Evolutionary conservation across 1,284 basidiomycete genomes (phyloP), one percentile per base, ranked within the genome.

Genomic region (Blastosporella zonata): DNA sequence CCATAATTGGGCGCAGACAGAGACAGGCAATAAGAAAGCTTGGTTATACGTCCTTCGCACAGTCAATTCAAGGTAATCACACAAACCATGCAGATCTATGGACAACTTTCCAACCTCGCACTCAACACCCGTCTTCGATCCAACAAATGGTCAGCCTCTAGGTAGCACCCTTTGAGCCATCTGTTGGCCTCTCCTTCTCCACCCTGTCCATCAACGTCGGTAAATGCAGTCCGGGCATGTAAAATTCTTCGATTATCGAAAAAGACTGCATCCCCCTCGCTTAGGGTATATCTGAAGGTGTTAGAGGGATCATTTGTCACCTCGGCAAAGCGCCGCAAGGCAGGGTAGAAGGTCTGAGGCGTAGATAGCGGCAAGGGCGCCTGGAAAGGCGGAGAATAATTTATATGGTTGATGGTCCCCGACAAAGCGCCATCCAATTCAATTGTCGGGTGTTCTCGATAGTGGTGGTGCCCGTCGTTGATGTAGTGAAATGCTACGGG

Each of bases 321-420:
- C 1, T 67, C 62, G 6, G 84, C 77, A 60, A 93, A 97, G 8
- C 67, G 64, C 3, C 65, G 59, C 2, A 97, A 72, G 1, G 92
- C 90, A 0, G 71, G 59, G 58, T 88, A 90, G 53, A 93, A 84
- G 20, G 65, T 65, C 1, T 63, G 53, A 0, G 81, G 78, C 0
- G 82, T 82, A 7, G 68, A 63, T 3, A 74, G 63, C 1, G 75
- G 68, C 2, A 90, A 70, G 0, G 90, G 90, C 0, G 88, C 92
- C 70, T 97, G 94, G 78, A 98, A 99, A 0, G 95, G 96, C 0
- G 96, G 96, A 3, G 90, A 89, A 69, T 97, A 98, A 68, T 95
- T 97, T 62, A 98, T 78, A 52, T 84, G 80, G 35, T 69, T 68
- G 54, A 91, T 75, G 1, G 61, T 46, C 45, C 60, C 56, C 33